Evolutionary conservation across 352 stramenopile species (phyloP).

Genomic region (Aphanomyces invadans): DNA sequence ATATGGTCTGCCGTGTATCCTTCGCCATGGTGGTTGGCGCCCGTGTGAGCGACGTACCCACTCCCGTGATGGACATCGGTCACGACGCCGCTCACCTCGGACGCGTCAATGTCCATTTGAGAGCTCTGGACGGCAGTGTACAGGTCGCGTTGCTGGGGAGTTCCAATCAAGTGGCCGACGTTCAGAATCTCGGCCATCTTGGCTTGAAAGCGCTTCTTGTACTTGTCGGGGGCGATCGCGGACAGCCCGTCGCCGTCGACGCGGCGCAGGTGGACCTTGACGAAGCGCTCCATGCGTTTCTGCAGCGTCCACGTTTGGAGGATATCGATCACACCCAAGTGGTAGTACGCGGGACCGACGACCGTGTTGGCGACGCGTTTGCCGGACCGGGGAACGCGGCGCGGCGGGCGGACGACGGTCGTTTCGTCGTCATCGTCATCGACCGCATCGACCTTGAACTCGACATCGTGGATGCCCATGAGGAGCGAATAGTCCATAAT

Average conservation of each 20-base stretch:
- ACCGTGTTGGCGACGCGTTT: slow-evolving; percentile 84
- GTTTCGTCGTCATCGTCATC: slow-evolving; percentile 26
- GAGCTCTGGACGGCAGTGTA: slow-evolving; percentile 60
- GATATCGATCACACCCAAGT: slow-evolving; percentile 88
- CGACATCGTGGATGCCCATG: slow-evolving; percentile 84
- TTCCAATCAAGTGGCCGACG: slow-evolving; percentile 57
- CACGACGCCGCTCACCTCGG: slow-evolving; percentile 11
- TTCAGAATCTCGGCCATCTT: slow-evolving; percentile 83
- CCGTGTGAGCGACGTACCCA: slow-evolving; percentile 6
- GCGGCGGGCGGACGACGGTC: slow-evolving; percentile 41
- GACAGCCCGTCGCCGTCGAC: slow-evolving; percentile 75
- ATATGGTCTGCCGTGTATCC: slow-evolving; percentile 18
- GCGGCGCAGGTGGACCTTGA: slow-evolving; percentile 81
- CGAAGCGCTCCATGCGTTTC: slow-evolving; percentile 80
- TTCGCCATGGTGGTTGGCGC: background rate
- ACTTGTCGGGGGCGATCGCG: slow-evolving; percentile 73
- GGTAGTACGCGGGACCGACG: slow-evolving; percentile 82
- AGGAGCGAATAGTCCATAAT: slow-evolving; percentile 92
- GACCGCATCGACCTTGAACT: slow-evolving; percentile 68
- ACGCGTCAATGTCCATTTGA: slow-evolving; percentile 81
- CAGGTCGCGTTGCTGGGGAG: background rate
- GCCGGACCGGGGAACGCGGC: slow-evolving; percentile 54
- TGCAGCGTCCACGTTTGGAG: slow-evolving; percentile 84
- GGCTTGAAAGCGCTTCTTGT: slow-evolving; percentile 77
- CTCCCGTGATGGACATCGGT: background rate